These are phyloP conservation scores for Arthroderma sp. DNA, from an alignment of 2,329 filamentous ascomycete species.

Conservation along the genomic window DNA sequence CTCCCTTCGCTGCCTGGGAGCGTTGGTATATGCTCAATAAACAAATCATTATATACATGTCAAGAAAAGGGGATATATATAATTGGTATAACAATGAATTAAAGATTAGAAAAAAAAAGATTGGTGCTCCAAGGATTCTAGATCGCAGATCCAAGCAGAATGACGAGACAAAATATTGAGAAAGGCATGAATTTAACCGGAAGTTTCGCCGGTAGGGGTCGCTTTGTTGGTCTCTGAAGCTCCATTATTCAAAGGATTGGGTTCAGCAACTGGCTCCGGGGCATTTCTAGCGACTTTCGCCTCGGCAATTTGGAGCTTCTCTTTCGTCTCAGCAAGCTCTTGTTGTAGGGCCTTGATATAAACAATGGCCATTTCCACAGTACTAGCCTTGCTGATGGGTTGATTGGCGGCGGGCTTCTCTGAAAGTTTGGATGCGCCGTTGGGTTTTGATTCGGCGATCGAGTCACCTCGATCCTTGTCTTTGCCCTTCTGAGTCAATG, in stretches of 20 bases:
- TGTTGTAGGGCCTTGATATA: slow-evolving; percentile 79
- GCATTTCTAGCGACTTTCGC: slow-evolving; percentile 29
- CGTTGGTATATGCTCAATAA: no score
- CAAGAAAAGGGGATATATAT: no score
- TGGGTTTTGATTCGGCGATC: slow-evolving; percentile 21
- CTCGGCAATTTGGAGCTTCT: slow-evolving; percentile 52
- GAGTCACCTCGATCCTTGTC: slow-evolving; percentile 18
- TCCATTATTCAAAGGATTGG: background rate
- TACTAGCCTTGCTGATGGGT: slow-evolving; percentile 84
- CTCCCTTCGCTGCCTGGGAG: no score
- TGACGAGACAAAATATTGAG: no score
- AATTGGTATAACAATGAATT: no score
- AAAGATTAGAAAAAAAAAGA: no score
- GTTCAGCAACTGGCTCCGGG: background rate
- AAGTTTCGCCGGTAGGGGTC: no score
- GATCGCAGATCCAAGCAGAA: no score
- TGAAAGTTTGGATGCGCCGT: slow-evolving; percentile 36
- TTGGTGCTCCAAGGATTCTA: no score
- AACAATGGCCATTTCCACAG: slow-evolving; percentile 91
- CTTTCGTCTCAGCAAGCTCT: slow-evolving; percentile 54
- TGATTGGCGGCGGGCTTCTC: slow-evolving; percentile 37
- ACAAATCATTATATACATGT: no score
- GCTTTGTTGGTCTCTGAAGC: no score
- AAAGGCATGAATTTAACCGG: no score
- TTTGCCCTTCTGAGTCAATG: slow-evolving; percentile 31